A percentile compares a stretch with the other conserved stretches of the same genome.
Conservation (phyloP, 352 stramenopile genomes). For the Phytophthora brassicae region DNA sequence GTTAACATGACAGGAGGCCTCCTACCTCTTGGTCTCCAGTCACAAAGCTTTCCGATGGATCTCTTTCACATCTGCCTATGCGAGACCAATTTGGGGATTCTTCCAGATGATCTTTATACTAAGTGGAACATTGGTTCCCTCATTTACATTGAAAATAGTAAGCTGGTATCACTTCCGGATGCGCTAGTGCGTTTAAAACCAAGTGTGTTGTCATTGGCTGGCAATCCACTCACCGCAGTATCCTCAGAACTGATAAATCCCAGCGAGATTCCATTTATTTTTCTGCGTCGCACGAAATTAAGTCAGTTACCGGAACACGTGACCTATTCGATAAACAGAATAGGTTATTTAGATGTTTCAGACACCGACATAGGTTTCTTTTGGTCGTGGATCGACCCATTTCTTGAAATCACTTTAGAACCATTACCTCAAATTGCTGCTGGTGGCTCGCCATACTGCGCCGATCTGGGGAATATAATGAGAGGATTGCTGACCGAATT, state of each 20-base stretch:
- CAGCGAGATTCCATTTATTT: conserved; percentile 5
- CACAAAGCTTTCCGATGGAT: conserved; percentile 20
- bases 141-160: conserved; percentile 26
- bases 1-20: conserved; percentile 28
- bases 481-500: not conserved
- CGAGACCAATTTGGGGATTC: conserved; percentile 26
- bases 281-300: conserved; percentile 11
- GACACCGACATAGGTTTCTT: conserved; percentile 6
- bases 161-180: conserved; percentile 9
- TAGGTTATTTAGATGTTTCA: not conserved
- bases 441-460: conserved; percentile 5
- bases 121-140: conserved; percentile 21
- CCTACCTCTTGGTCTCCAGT: conserved; percentile 31
- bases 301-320: conserved; percentile 21
- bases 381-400: not conserved
- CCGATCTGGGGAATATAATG: conserved; percentile 9
- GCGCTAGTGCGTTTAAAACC: conserved; percentile 18
- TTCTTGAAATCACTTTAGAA: not conserved
- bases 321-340: not conserved
- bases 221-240: conserved; percentile 25
- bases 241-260: conserved; percentile 18
- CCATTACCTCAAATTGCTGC: too few relatives aligned
- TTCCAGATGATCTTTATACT: conserved; percentile 30
- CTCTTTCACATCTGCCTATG: conserved; percentile 39
- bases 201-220: conserved; percentile 18